A percentile compares a stretch with the other conserved stretches of the same genome.
phyloP scores from a whole-genome alignment of 176 grass and related monocot species.

The Oryza officinalis region DNA sequence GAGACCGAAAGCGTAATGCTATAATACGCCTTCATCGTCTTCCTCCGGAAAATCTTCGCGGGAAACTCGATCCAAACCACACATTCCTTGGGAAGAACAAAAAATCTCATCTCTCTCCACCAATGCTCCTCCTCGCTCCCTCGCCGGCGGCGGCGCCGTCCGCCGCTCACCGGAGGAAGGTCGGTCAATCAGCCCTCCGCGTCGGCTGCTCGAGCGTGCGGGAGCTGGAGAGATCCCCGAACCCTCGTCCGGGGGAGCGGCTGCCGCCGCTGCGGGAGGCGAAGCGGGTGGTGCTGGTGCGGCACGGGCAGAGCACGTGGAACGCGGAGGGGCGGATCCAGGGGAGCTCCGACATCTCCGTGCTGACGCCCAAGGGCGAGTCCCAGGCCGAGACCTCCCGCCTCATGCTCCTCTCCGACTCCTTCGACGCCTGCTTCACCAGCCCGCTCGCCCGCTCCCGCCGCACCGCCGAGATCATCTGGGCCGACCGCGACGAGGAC shows the following conservation, averaged over 20 bases:
- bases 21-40: neutral
- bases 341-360: slow-evolving; percentile 81
- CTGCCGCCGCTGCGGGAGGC: slow-evolving; percentile 52
- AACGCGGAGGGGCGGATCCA: slow-evolving; percentile 95
- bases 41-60: slow-evolving; percentile 14
- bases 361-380: slow-evolving; percentile 87
- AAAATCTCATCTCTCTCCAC: neutral
- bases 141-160: slow-evolving; percentile 1
- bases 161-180: neutral
- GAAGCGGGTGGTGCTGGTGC: slow-evolving; percentile 90
- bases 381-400: slow-evolving; percentile 89
- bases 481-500: slow-evolving; percentile 50
- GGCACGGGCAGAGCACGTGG: slow-evolving; percentile 99
- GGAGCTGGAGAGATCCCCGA: slow-evolving; percentile 30
- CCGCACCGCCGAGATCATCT: slow-evolving; percentile 93
- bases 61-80: slow-evolving; percentile 20
- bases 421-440: slow-evolving; percentile 91
- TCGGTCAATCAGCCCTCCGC: neutral
- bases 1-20: neutral
- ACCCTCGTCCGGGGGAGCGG: neutral
- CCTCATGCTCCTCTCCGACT: slow-evolving; percentile 77
- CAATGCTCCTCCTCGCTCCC: slow-evolving; percentile 42
- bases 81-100: neutral
- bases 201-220: slow-evolving; percentile 51
- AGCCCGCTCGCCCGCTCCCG: slow-evolving; percentile 80